Evolutionary conservation across 2,329 filamentous ascomycete genomes (phyloP).

Genomic region (Pochonia chlamydosporia): DNA sequence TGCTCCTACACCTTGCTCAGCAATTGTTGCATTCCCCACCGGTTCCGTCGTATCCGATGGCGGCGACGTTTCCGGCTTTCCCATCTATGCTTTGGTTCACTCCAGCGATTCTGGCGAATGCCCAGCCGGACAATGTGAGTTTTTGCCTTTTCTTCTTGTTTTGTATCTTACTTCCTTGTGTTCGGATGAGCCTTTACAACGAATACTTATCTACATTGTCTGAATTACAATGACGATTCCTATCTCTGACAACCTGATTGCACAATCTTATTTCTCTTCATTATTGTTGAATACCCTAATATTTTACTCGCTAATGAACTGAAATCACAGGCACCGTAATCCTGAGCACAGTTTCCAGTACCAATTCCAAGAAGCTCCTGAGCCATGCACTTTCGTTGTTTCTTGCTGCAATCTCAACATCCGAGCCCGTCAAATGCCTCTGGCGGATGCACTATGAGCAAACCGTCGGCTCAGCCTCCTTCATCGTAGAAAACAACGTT

Average conservation of each 20-base stretch:
- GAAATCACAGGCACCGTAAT: constrained; percentile 25
- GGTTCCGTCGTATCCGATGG: constrained; percentile 33
- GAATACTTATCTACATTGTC: constrained; percentile 99
- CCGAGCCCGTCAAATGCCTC: constrained; percentile 28
- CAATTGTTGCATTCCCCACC: constrained; percentile 61
- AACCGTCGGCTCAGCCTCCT: constrained; percentile 19
- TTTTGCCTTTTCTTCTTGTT: constrained; percentile 11
- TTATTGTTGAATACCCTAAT: neutral
- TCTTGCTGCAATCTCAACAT: constrained; percentile 24
- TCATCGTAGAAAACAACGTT: constrained; percentile 33
- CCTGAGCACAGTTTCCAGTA: constrained; percentile 29
- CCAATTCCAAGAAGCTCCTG: constrained; percentile 30
- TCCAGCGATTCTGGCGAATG: constrained; percentile 93
- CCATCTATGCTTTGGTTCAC: constrained; percentile 63
- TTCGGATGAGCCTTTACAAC: constrained; percentile 73
- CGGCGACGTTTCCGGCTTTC: constrained; percentile 32
- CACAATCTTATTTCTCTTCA: constrained; percentile 23
- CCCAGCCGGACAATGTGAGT: constrained; percentile 84
- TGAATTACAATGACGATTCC: constrained; percentile 83
- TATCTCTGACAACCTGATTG: constrained; percentile 85
- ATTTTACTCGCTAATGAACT: constrained; percentile 24
- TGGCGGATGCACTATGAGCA: constrained; percentile 55
- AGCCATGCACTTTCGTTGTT: constrained; percentile 36
- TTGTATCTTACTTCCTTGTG: constrained; percentile 28
- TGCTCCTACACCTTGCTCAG: constrained; percentile 67